Conservation (phyloP, 257 asterid genomes). For the Solanum dulcamara region DNA sequence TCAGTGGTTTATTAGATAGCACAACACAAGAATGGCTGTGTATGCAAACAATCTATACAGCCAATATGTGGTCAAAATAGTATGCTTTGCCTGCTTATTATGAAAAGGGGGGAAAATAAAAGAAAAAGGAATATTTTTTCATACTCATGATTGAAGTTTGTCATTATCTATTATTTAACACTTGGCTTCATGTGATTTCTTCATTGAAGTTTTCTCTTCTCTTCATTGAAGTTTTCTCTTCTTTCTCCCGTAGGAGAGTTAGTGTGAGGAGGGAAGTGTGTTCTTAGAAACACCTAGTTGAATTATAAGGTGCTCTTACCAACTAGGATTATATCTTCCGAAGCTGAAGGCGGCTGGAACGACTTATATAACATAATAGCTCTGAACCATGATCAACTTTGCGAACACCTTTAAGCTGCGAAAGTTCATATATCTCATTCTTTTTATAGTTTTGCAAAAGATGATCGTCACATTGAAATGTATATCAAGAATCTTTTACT, state of each 20-base stretch:
- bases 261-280: not conserved
- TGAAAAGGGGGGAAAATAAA: not conserved
- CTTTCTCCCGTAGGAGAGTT: not conserved
- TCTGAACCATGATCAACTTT: not conserved
- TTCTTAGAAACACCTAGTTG: not conserved
- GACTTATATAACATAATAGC: not conserved
- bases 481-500: not conserved
- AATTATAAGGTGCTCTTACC: not conserved
- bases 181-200: not conserved
- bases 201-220: not conserved
- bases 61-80: not conserved
- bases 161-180: not conserved
- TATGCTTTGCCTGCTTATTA: not conserved
- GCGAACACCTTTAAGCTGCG: not conserved
- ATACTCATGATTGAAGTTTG: not conserved
- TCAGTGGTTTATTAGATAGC: not conserved
- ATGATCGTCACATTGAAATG: not conserved
- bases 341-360: not conserved
- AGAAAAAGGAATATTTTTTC: not conserved
- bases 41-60: not conserved
- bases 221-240: not conserved
- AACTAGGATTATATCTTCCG: not conserved
- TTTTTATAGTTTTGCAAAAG: not conserved
- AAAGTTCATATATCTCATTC: not conserved
- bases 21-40: not conserved